Percentiles rank a stretch among this genome's conserved stretches.
phyloP scores from a whole-genome alignment of 73 alveolate genomes.

The Diophrys appendiculata region DNA sequence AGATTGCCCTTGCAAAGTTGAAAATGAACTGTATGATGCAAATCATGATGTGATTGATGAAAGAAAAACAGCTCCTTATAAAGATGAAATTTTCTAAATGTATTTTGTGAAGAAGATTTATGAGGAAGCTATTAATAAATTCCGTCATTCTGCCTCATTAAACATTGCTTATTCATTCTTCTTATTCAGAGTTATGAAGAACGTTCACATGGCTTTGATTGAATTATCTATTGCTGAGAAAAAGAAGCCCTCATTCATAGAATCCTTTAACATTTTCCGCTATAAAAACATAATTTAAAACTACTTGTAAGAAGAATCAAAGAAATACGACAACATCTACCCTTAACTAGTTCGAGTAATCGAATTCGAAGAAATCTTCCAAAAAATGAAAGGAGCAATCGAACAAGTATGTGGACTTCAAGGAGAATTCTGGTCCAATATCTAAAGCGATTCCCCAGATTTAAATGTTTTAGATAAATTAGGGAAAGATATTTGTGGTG shows the following conservation, averaged over 20 bases:
- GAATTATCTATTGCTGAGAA: conserved; percentile 42
- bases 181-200: conserved; percentile 37
- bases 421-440: conserved; percentile 56
- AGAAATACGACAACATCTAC: conserved; percentile 26
- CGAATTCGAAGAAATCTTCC: conserved; percentile 44
- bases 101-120: conserved; percentile 42
- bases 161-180: conserved; percentile 40
- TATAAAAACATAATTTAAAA: conserved; percentile 45
- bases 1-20: conserved; percentile 55
- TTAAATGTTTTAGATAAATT: conserved; percentile 33
- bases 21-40: conserved; percentile 36
- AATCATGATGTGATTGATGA: conserved; percentile 13
- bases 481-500: conserved; percentile 40
- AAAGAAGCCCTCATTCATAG: conserved; percentile 46
- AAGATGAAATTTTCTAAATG: conserved; percentile 36
- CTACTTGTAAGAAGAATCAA: conserved; percentile 22
- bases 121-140: conserved; percentile 50
- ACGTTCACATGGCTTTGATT: conserved; percentile 36
- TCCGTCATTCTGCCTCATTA: conserved; percentile 34
- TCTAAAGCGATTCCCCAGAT: conserved; percentile 54
- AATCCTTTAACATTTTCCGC: conserved; percentile 41
- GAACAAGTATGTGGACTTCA: conserved; percentile 37
- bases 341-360: conserved; percentile 46
- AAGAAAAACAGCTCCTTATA: conserved; percentile 22
- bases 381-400: conserved; percentile 42